phyloP scores from a whole-genome alignment of 768 basidiomycete genomes.

The Kwoniella sp. region DNA sequence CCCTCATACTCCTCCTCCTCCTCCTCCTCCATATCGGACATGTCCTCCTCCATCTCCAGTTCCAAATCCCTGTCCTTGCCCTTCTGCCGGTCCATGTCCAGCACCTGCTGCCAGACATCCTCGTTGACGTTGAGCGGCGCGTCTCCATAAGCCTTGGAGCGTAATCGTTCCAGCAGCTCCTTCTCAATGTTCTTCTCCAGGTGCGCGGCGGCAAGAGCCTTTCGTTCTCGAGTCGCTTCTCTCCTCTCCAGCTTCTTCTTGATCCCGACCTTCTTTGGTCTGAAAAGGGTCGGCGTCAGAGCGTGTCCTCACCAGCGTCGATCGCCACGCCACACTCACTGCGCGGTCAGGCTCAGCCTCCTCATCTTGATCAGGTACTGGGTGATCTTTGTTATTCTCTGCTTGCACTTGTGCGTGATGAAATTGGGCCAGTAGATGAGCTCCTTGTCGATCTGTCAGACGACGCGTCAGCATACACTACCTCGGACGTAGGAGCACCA shows the following conservation, averaged over 20 bases:
- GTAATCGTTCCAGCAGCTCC: conserved; percentile 90
- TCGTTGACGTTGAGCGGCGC: conserved; percentile 98
- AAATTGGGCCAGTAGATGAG: conserved; percentile 99
- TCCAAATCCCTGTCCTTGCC: conserved; percentile 48
- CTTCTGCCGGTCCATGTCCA: conserved; percentile 67
- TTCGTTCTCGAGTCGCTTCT: conserved; percentile 86
- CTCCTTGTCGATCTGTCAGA: conserved; percentile 78
- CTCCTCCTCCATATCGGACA: conserved; percentile 54
- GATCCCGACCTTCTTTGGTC: conserved; percentile 86
- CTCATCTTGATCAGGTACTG: conserved; percentile 99
- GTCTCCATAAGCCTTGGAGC: conserved; percentile 95
- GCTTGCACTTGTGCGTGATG: conserved; percentile 97
- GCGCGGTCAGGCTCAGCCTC: conserved; percentile 74
- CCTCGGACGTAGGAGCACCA: not conserved
- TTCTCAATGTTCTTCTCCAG: conserved; percentile 93
- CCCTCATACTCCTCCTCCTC: conserved; percentile 53
- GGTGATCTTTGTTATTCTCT: conserved; percentile 96
- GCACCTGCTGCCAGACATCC: conserved; percentile 84
- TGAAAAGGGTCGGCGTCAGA: conserved; percentile 52
- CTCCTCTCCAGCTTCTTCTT: conserved; percentile 96
- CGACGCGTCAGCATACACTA: not conserved
- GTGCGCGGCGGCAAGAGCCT: conserved; percentile 91
- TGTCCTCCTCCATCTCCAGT: conserved; percentile 56
- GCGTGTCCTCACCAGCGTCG: too few relatives aligned
- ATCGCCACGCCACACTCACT: conserved; percentile 63